phyloP scores from a whole-genome alignment of 805 yeast genomes.

The Teunomyces gatunensis region DNA sequence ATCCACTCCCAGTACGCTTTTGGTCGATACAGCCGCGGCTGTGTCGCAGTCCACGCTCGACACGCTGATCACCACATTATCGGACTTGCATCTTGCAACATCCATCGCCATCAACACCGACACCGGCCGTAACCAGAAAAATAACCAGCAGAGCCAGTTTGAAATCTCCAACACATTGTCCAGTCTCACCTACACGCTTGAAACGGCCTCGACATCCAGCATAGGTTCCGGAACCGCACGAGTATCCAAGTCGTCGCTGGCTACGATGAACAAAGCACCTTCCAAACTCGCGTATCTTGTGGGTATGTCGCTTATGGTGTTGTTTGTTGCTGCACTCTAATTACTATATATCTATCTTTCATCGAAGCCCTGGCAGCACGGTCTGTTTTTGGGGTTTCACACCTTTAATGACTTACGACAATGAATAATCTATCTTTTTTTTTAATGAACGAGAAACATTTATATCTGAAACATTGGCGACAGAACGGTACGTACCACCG shows the following conservation, averaged over 20 bases:
- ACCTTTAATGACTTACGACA: background rate
- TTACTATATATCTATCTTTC: background rate
- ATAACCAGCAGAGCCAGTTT: background rate
- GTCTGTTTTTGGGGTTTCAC: background rate
- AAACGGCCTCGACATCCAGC: background rate
- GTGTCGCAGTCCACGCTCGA: background rate
- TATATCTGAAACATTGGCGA: background rate
- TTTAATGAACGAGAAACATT: background rate
- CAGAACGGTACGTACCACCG: background rate
- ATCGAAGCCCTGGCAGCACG: background rate
- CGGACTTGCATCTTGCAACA: background rate
- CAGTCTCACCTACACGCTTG: background rate
- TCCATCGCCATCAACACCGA: background rate
- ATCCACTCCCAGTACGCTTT: background rate
- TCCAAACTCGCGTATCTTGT: background rate
- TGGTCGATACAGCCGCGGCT: background rate
- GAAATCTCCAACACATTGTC: constrained; percentile 1
- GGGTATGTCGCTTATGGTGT: background rate
- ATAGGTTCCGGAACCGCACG: background rate
- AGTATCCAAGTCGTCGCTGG: background rate
- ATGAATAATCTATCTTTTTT: background rate
- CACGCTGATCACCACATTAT: background rate
- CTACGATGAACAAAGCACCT: background rate
- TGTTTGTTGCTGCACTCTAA: background rate
- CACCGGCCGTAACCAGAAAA: background rate